phyloP scores from a whole-genome alignment of 1,284 basidiomycete species.

The Flammula alnicola region DNA sequence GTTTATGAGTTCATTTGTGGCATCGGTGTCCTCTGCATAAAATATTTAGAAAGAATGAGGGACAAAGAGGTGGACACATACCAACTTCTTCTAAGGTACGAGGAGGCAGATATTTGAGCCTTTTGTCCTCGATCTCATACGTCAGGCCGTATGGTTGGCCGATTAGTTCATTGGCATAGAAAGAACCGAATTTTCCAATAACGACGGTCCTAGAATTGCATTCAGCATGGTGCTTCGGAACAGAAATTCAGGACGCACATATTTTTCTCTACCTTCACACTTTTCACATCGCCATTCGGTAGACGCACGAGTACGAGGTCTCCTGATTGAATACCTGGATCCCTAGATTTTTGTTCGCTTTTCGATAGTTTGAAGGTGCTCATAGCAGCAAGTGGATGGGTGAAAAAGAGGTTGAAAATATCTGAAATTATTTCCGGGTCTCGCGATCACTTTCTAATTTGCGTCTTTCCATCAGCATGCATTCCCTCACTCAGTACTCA shows the following conservation, averaged over 20 bases:
- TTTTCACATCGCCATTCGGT: slow-evolving; percentile 72
- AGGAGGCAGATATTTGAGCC: slow-evolving; percentile 64
- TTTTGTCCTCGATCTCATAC: slow-evolving; percentile 77
- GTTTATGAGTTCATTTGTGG: slow-evolving; percentile 88
- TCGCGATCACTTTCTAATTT: slow-evolving; percentile 21
- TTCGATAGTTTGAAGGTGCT: slow-evolving; percentile 30
- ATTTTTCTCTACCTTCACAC: slow-evolving; percentile 68
- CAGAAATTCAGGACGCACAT: slow-evolving; percentile 49
- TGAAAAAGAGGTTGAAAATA: slow-evolving; percentile 12
- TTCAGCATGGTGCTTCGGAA: slow-evolving; percentile 16
- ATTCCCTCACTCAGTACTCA: slow-evolving; percentile 4
- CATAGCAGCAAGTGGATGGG: slow-evolving; percentile 17
- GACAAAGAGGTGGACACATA: slow-evolving; percentile 35
- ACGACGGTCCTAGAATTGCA: slow-evolving; percentile 54
- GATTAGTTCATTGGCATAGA: slow-evolving; percentile 70
- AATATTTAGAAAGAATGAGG: slow-evolving; percentile 6
- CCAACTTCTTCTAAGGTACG: slow-evolving; percentile 75
- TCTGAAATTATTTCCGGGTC: slow-evolving; percentile 1
- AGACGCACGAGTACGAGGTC: slow-evolving; percentile 69
- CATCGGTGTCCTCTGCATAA: slow-evolving; percentile 81
- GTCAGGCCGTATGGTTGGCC: slow-evolving; percentile 77
- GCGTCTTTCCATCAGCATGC: slow-evolving; percentile 20
- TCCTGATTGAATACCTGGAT: slow-evolving; percentile 54
- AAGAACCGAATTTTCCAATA: slow-evolving; percentile 77
- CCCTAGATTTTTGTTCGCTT: slow-evolving; percentile 24